phyloP scores from a whole-genome alignment of 2,329 filamentous ascomycete species.

The Ambrosiella cleistominuta region DNA sequence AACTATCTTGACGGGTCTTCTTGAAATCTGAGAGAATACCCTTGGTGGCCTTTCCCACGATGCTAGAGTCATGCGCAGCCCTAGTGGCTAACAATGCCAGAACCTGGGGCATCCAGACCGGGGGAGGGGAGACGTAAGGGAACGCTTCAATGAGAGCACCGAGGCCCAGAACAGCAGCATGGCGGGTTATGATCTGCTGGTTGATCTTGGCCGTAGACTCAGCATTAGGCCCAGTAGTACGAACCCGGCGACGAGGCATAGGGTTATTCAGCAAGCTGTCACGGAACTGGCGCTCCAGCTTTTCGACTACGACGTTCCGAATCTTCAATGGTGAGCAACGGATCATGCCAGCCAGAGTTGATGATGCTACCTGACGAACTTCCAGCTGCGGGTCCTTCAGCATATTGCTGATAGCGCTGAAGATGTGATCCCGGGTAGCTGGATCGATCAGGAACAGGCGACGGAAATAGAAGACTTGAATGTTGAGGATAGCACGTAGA shows the following conservation, averaged over 20 bases:
- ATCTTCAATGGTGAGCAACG: constrained; percentile 74
- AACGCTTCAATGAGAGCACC: constrained; percentile 89
- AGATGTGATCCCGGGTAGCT: constrained; percentile 60
- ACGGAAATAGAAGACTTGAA: constrained; percentile 97
- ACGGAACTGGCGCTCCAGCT: constrained; percentile 65
- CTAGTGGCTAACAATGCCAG: constrained; percentile 68
- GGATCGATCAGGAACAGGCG: constrained; percentile 72
- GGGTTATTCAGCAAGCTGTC: constrained; percentile 64
- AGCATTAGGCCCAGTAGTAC: constrained; percentile 27
- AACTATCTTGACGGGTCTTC: constrained; percentile 97
- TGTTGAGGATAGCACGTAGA: constrained; percentile 85
- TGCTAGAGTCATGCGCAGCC: constrained; percentile 74
- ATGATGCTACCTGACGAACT: constrained; percentile 80
- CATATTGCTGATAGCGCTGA: constrained; percentile 91
- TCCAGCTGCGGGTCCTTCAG: constrained; percentile 80
- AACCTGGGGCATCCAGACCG: constrained; percentile 83
- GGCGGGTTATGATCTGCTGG: constrained; percentile 61
- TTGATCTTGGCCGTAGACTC: constrained; percentile 55
- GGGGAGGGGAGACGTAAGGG: constrained; percentile 85
- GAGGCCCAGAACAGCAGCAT: constrained; percentile 80
- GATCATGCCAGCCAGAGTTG: constrained; percentile 93
- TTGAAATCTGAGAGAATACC: constrained; percentile 91
- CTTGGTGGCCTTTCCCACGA: constrained; percentile 93
- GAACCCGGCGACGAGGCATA: constrained; percentile 47
- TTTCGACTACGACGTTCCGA: constrained; percentile 57